Evolutionary conservation across 2,329 filamentous ascomycete genomes (phyloP), one percentile per base, ranked within the genome.

Genomic region (Leptographium galeiforme): DNA sequence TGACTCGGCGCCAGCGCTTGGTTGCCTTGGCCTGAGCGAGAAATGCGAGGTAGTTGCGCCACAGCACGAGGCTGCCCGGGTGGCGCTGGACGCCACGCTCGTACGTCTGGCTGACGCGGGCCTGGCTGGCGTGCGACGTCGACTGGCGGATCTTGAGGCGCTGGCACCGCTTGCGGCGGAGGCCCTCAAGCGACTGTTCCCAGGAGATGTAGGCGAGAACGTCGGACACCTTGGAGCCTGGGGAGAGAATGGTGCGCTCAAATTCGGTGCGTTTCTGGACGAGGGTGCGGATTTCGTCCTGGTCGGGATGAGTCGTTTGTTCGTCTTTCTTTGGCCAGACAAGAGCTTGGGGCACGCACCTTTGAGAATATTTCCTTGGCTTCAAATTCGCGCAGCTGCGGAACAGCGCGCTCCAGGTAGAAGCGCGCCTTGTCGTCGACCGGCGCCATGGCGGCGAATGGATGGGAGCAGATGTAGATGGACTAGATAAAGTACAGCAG

Each of bases 341-440:
- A 5, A 47, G 25, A 47, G 7, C 18, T 6, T n/a, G 14, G 13
- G 30, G 11, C 3, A 36, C 13, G 4, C 10, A 87, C 87, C 72
- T 85, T 83, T 57, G 78, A 81, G 71, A 98, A 98, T 61, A 98
- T 86, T 62, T 88, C 84, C 68, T 95, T 96, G 59, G 87, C 81
- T 69, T 95, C 87, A 68, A 89, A 94, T 63, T 95, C 89, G 58
- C 89, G 88, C 54, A 98, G 78, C 68, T 97, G 90, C 16, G 90
- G 89, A 45, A 96, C 87, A 2, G 87, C 85, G 61, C 91, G 85
- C 72, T 98, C 93, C 59, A 97, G 79, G 69, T 87, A 96, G 70
- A 91, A 97, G 55, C 91, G 87, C 53, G 91, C 93, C 70, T 96
- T 97, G 64, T 97, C 93, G 58, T 87, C 85, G 55, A 93, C 84